Conservation (phyloP, 2,329 filamentous ascomycete genomes). For the Aspergillus udagawae region DNA sequence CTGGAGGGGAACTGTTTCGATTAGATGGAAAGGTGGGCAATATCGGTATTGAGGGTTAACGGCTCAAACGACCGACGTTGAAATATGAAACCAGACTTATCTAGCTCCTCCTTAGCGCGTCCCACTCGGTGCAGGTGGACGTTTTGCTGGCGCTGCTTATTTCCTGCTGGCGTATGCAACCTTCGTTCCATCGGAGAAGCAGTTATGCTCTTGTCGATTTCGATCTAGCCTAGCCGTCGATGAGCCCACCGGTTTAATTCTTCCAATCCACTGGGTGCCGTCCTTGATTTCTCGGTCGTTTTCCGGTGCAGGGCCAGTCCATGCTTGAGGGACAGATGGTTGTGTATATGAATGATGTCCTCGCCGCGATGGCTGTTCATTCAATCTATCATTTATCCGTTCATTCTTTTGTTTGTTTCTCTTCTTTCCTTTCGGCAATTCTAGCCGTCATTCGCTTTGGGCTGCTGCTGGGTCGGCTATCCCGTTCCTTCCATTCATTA, state of each 20-base stretch:
- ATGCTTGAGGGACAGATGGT: background rate
- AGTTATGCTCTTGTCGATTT: background rate
- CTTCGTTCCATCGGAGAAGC: background rate
- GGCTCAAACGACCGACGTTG: constrained; percentile 11
- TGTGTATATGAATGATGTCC: constrained; percentile 10
- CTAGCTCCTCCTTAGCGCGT: constrained; percentile 10
- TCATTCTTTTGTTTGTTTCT: constrained; percentile 7
- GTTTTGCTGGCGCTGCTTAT: constrained; percentile 10
- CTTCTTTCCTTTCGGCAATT: constrained; percentile 1
- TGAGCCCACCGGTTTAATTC: background rate
- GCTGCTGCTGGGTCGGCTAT: constrained; percentile 13
- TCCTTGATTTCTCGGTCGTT: background rate
- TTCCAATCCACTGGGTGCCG: background rate
- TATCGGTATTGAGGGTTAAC: background rate
- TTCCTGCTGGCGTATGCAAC: background rate
- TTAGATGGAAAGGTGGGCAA: constrained; percentile 9
- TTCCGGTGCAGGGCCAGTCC: background rate
- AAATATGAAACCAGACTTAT: constrained; percentile 9
- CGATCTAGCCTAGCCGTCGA: background rate
- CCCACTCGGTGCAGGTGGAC: constrained; percentile 1
- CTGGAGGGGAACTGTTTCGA: constrained; percentile 6
- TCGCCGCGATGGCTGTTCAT: constrained; percentile 2
- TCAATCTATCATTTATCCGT: background rate
- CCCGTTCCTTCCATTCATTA: constrained; percentile 10
- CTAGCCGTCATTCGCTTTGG: constrained; percentile 9